Evolutionary conservation across 2,329 filamentous ascomycete species (phyloP).

Genomic region (Penicillium sclerotigenum): DNA sequence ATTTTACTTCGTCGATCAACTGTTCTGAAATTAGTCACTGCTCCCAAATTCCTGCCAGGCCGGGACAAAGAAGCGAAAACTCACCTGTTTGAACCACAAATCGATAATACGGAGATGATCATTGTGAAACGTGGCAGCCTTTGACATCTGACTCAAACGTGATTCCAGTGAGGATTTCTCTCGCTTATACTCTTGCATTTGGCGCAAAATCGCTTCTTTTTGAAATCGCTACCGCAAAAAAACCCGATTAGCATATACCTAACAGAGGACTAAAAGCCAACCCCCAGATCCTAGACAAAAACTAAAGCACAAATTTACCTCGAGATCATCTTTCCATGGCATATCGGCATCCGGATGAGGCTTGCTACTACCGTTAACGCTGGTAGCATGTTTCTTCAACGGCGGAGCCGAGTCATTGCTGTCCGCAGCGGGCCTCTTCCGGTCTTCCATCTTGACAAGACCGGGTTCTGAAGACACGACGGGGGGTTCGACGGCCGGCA

Average conservation of each 20-base stretch:
- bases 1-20: slow-evolving; percentile 49
- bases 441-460: slow-evolving; percentile 96
- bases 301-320: slow-evolving; percentile 55
- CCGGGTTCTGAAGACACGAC: slow-evolving; percentile 73
- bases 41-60: background rate
- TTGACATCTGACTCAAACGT: slow-evolving; percentile 75
- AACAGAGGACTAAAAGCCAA: background rate
- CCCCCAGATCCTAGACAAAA: background rate
- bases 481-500: slow-evolving; percentile 78
- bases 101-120: slow-evolving; percentile 89
- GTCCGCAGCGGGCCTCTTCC: slow-evolving; percentile 88
- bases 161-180: slow-evolving; percentile 79
- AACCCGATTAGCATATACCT: slow-evolving; percentile 31
- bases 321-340: slow-evolving; percentile 67
- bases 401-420: slow-evolving; percentile 82
- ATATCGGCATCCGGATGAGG: slow-evolving; percentile 65
- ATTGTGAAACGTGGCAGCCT: slow-evolving; percentile 77
- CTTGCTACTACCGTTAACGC: slow-evolving; percentile 68
- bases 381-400: slow-evolving; percentile 79
- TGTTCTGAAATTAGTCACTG: slow-evolving; percentile 21
- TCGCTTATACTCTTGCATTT: slow-evolving; percentile 97
- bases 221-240: slow-evolving; percentile 66
- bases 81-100: slow-evolving; percentile 89
- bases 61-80: slow-evolving; percentile 26
- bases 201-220: slow-evolving; percentile 94